Evolutionary conservation across 805 yeast genomes (phyloP), one percentile per base, ranked within the genome.

Genomic region (Blastobotrys americana): DNA sequence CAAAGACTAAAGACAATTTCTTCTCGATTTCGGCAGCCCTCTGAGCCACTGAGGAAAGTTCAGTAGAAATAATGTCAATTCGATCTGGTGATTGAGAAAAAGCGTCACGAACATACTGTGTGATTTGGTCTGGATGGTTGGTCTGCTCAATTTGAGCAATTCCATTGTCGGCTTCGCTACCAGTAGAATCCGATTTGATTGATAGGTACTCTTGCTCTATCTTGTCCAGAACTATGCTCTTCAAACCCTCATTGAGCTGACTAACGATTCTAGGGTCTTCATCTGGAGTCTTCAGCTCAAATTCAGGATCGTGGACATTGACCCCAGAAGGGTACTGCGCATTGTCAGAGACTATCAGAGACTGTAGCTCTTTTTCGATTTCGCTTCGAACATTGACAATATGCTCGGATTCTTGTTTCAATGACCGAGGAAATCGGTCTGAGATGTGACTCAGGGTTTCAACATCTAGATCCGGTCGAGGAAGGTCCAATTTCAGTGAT

Each of bases 401-500:
- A 9, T 28, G 16, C 4, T 52, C 52, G 5, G 52, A 42, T 17
- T 44, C 20, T 19, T 6, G n/a, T 19, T 27, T 9, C 37, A 34
- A 10, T n/a, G 10, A n/a, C n/a, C 17, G 17, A 13, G 35, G 4
- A 10, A 18, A 13, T 28, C 13, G 6, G 15, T 18, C 25, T 34
- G 8, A 5, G n/a, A 16, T 13, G 13, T 13, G 15, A 31, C 22
- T 27, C 25, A n/a, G 13, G 22, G 21, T 27, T 5, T 17, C n/a
- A n/a, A n/a, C 9, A 4, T 16, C n/a, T 5, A 6, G 6, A 18
- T 23, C 10, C 5, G 64, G 59, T 37, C 55, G 51, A 42, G 67
- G 64, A 5, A 78, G 62, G 0, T 67, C 73, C 41, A 60, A 57
- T 53, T 73, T 76, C 1, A 76, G 59, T 1, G 66, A 79, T 46